Percentiles rank a stretch among this genome's conserved stretches.
Evolutionary conservation across 2,329 filamentous ascomycete genomes (phyloP).

Genomic region (Xylariales sp.): DNA sequence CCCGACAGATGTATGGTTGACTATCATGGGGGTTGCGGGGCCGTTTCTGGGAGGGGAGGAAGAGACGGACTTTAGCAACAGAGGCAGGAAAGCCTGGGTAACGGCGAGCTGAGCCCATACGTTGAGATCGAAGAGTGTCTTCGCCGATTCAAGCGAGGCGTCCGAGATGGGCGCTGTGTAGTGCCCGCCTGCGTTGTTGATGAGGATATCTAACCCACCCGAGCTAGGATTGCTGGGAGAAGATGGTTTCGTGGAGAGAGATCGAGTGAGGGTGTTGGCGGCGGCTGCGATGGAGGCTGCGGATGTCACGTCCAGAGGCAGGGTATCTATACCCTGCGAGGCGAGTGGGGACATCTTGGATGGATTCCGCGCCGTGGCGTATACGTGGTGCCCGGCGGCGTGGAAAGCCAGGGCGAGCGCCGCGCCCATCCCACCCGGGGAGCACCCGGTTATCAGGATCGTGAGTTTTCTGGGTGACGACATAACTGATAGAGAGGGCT

Average conservation of each 20-base stretch:
- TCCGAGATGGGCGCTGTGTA: conserved; percentile 5
- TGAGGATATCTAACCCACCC: conserved; percentile 3
- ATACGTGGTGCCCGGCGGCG: conserved; percentile 9
- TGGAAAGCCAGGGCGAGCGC: conserved; percentile 9
- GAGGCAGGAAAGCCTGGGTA: conserved; percentile 2
- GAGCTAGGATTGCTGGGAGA: not conserved
- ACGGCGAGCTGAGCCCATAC: conserved; percentile 6
- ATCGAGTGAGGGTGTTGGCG: not conserved
- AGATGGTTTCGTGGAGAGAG: not conserved
- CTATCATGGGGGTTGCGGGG: conserved; percentile 11
- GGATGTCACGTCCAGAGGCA: conserved; percentile 3
- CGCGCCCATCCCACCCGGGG: conserved; percentile 8
- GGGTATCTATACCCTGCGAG: conserved; percentile 2
- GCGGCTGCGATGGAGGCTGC: conserved; percentile 4
- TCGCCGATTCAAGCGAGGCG: not conserved
- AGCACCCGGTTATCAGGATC: conserved; percentile 10
- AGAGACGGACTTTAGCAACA: not conserved
- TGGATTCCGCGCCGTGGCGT: conserved; percentile 8
- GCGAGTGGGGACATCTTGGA: conserved; percentile 5
- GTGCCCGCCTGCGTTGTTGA: conserved; percentile 5
- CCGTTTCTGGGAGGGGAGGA: not conserved
- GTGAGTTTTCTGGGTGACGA: conserved; percentile 3
- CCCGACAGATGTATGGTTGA: conserved; percentile 22
- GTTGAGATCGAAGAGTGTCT: conserved; percentile 4
- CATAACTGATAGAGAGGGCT: no score